Conservation (phyloP, 208 protist species). For the Wallacemonas sp. region DNA sequence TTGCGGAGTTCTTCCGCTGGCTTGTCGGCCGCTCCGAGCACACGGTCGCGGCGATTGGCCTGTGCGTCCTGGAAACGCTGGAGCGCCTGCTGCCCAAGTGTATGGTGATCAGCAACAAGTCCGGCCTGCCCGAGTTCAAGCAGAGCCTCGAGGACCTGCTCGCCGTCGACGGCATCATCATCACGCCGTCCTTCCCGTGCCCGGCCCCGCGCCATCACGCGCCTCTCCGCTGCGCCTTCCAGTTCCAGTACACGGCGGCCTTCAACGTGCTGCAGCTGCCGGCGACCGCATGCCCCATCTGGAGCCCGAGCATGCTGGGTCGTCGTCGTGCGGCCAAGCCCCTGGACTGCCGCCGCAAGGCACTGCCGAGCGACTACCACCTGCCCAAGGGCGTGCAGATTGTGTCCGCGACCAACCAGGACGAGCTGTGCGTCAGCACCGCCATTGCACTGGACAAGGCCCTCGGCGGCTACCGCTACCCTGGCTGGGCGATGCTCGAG, state of each 20-base stretch:
- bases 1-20: conserved; percentile 61
- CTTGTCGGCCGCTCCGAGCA: conserved; percentile 63
- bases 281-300: conserved; percentile 72
- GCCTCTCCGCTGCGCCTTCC: conserved; percentile 66
- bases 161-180: conserved; percentile 64
- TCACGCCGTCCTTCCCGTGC: conserved; percentile 76
- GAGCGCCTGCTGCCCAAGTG: conserved; percentile 52
- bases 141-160: conserved; percentile 64
- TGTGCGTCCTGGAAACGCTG: conserved; percentile 66
- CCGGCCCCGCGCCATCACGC: conserved; percentile 72
- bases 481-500: conserved; percentile 67
- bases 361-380: conserved; percentile 54
- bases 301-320: conserved; percentile 25
- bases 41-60: conserved; percentile 71
- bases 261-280: conserved; percentile 89
- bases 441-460: conserved; percentile 62
- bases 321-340: conserved; percentile 12
- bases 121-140: conserved; percentile 52
- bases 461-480: conserved; percentile 83
- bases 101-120: conserved; percentile 34
- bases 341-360: conserved; percentile 13
- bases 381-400: conserved; percentile 88
- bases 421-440: conserved; percentile 72
- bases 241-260: conserved; percentile 87
- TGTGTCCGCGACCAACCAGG: conserved; percentile 56